Base-by-base conservation (phyloP, 2,329 filamentous ascomycete genomes). In the Xylariaceae sp. region DNA sequence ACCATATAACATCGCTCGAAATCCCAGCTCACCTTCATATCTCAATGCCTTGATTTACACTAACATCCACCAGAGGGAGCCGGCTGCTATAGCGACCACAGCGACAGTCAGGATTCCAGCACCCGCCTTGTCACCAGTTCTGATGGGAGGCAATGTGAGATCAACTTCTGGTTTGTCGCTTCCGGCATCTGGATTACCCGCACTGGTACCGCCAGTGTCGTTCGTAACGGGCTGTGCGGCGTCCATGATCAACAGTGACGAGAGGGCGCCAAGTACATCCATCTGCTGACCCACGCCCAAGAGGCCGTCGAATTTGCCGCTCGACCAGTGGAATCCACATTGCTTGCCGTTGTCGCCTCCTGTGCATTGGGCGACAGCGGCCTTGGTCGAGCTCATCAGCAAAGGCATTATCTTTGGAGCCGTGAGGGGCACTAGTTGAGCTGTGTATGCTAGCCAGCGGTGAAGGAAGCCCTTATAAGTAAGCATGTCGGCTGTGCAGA, bases 391-490 rank as follows among this genome's bases (percentile, higher is more conserved):
- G 9, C 69, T 68, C 14, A 67, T 65, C 17, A 80, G 64, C 23
- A 73, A 67, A 6, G 65, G 64, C 63, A 74, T 69, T 56, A 80
- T 74, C 16, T 62, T 67, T n/a, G 67, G 68, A 21, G 55, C 56
- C 9, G 70, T 74, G 56, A 69, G 70, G 4, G 76, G 75, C 0
- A 73, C 76, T 34, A 77, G 56, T 55, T 76, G 71, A 9, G 73
- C 70, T 3, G 73, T 71, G 17, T 70, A 67, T 1, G 74, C 76
- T 55, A 78, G 67, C 76, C 80, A 86, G 40, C 83, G 82, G 29
- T 79, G 72, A 6, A 85, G 74, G 67, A 83, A 85, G 26, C 81
- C 83, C 69, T 86, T 86, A 78, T 83, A 86, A 12, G 76, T 77
- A 53, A 78, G 74, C 69, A 85, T 82, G 64, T 87, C 84, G 43